Percentiles rank a stretch among this genome's conserved stretches.
These are phyloP conservation scores for Larix sibirica DNA, from an alignment of 83 land plant genomes.

Conservation along the genomic window DNA sequence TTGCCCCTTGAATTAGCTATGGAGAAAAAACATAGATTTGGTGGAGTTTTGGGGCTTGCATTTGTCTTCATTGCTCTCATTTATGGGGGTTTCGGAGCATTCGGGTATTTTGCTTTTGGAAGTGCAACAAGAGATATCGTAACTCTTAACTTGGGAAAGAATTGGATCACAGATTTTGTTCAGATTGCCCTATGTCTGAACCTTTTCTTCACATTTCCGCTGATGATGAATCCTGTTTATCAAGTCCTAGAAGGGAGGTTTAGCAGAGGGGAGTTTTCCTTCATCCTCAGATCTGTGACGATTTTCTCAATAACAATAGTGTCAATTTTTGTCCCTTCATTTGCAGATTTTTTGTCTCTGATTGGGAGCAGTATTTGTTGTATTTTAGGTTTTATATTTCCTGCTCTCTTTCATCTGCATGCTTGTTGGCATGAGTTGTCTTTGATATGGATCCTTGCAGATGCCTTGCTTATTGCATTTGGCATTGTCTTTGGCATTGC, in stretches of 20 bases:
- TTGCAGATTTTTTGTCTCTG: constrained; percentile 21
- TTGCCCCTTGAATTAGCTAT: constrained; percentile 16
- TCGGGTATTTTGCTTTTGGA: constrained; percentile 27
- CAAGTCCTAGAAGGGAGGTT: constrained; percentile 22
- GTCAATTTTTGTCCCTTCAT: constrained; percentile 17
- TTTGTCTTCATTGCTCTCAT: constrained; percentile 11
- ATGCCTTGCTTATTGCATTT: background rate
- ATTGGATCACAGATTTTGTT: constrained; percentile 3
- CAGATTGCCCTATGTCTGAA: constrained; percentile 16
- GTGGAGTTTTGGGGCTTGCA: constrained; percentile 19
- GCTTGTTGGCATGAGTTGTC: background rate
- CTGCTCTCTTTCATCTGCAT: constrained; percentile 21
- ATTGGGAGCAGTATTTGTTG: constrained; percentile 25
- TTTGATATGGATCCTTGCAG: background rate
- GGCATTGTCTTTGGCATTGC: background rate
- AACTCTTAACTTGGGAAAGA: constrained; percentile 16
- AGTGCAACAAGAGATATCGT: constrained; percentile 19
- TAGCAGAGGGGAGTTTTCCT: background rate
- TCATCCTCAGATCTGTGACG: background rate
- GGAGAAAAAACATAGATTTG: constrained; percentile 18
- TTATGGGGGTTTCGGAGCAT: constrained; percentile 16
- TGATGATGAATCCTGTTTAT: constrained; percentile 26
- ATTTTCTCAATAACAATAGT: constrained; percentile 4
- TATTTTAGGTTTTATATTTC: constrained; percentile 22
- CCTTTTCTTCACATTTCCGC: constrained; percentile 23